Evolutionary conservation across 2,329 filamentous ascomycete genomes (phyloP), one percentile per base, ranked within the genome.

Genomic region (Ceratocystis ficicola): DNA sequence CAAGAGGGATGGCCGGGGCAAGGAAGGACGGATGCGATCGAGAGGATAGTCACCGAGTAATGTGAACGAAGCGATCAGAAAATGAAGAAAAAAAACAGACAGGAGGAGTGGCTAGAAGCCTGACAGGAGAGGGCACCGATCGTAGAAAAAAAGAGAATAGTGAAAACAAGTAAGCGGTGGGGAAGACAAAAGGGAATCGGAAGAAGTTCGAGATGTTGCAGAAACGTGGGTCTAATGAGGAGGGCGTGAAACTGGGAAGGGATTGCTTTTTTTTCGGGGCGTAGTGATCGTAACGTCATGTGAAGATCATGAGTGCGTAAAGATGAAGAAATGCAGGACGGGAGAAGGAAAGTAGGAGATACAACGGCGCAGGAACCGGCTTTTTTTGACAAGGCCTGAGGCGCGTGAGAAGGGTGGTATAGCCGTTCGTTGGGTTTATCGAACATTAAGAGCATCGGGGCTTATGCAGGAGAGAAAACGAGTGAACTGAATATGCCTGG

Each of bases 11-110:
- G 30, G 48, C 50, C 44, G 25, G 12, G 46, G 48, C n/a, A 62
- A 67, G 55, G 61, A 30, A 52, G 15, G 52, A 30, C 25, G 17
- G 28, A 32, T 30, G 32, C 32, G 25, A 32, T 57, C 15, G 52
- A 20, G 63, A 67, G 59, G 57, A 67, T 10, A 48, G 48, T 30
- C 52, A 32, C 52, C 52, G 17, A 8, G 52, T 32, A 57, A 57
- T 57, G 28, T 62, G 28, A 65, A 46, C n/a, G 10, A 64, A 61
- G 62, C 44, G 17, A 25, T 63, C 10, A 62, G 30, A 67, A 32
- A 63, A 63, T 32, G 6, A 41, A 20, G 5, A 30, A 63, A 46
- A n/a, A 41, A n/a, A 22, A 50, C 52, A 12, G 20, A 63, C 20
- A 28, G 32, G 62, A 36, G 62, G 8, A 30, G 41, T 4, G 12